Base-by-base conservation (phyloP, 1,139 yeast species). In the Saccharomyces hybrid region DNA sequence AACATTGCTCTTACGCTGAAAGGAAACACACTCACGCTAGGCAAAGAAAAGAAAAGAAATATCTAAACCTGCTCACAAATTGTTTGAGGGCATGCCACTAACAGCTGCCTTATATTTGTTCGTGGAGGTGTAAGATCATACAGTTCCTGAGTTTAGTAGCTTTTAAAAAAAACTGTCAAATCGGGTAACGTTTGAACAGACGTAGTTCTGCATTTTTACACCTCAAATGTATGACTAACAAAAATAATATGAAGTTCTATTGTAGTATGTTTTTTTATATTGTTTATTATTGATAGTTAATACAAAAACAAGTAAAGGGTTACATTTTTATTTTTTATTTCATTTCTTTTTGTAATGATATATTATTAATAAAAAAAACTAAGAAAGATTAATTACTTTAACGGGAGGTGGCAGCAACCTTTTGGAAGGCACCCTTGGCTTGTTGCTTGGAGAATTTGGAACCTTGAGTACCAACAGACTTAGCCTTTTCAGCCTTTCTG, bases 341-440 rank as follows among this genome's bases (percentile, higher is more conserved):
- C 42, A 52, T 52, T 52, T 49, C 49, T 50, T 48, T 29, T 51
- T 48, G 50, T 52, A 58, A 56, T 34, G 55, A 55, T 52, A 55
- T 52, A 19, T 38, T 38, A 38, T 38, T 38, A 38, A 38, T 38
- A 38, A 38, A 38, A 28, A 14, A 32, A 32, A 32, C 38, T 32
- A 32, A 32, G 7, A 32, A 32, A 32, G 38, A 32, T 32, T 32
- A 1, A 1, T 54, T 57, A 55, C 56, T 64, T 86, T 88, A 88
- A 86, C 96, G 96, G 78, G 96, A 88, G 75, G 96, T 86, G 72
- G 96, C 95, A 73, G 85, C 88, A 72, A 88, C 96, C 81, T 88
- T 88, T 83, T 87, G 91, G 95, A 84, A 83, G 77, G 93, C 87
- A 83, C 95, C 95, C 81, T 86, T 86, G 74, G 87, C 86, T 77